phyloP scores from a whole-genome alignment of 1,284 basidiomycete genomes.

The Boletus smithii region DNA sequence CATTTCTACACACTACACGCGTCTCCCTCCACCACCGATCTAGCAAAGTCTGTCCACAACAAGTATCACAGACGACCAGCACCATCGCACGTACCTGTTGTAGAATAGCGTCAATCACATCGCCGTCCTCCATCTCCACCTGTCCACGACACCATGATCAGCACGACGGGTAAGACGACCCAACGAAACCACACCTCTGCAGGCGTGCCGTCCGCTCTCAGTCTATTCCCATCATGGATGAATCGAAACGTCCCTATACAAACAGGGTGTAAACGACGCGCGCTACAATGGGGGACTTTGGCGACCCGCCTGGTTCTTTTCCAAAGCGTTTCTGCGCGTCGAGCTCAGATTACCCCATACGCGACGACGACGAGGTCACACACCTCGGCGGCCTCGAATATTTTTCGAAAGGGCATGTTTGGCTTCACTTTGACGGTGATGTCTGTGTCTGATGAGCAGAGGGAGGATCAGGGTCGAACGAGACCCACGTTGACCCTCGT shows the following conservation, averaged over 20 bases:
- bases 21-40: conserved; percentile 18
- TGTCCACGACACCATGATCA: conserved; percentile 10
- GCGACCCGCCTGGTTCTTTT: conserved; percentile 50
- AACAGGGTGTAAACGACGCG: background rate
- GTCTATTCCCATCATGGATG: conserved; percentile 48
- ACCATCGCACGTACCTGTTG: conserved; percentile 25
- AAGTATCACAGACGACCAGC: background rate
- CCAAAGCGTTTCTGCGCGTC: conserved; percentile 51
- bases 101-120: conserved; percentile 28
- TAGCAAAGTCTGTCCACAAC: background rate
- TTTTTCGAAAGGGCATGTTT: conserved; percentile 60
- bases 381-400: conserved; percentile 65
- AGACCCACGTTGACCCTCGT: conserved; percentile 46
- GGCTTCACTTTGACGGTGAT: conserved; percentile 65
- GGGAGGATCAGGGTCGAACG: background rate
- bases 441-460: conserved; percentile 34
- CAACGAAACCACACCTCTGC: conserved; percentile 39
- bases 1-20: background rate
- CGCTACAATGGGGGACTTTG: background rate
- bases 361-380: conserved; percentile 17
- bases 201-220: conserved; percentile 50
- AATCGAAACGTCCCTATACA: conserved; percentile 55
- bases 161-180: background rate
- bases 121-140: conserved; percentile 29
- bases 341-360: background rate